Conservation (phyloP, 2,329 filamentous ascomycete species). For the Epichloe amarillans region DNA sequence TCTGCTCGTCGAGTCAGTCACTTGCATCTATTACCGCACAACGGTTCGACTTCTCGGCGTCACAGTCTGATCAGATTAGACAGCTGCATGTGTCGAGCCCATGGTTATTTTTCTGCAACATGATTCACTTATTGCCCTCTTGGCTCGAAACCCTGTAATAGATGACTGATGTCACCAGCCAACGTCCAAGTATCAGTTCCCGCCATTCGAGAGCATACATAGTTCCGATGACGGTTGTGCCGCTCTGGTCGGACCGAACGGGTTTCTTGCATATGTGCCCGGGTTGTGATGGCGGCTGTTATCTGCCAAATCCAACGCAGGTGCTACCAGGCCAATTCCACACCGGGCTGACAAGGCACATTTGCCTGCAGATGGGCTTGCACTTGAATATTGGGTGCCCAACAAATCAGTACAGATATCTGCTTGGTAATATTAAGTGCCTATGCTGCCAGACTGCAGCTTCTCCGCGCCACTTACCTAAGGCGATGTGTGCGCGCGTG, state of each 20-base stretch:
- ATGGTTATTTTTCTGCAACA: neutral
- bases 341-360: neutral
- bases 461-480: neutral
- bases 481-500: neutral
- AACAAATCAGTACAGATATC: neutral
- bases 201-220: neutral
- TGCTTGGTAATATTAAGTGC: neutral
- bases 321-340: neutral
- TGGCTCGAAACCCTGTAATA: neutral
- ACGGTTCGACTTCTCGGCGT: neutral
- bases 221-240: neutral
- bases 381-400: neutral
- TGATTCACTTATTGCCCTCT: neutral
- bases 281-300: neutral
- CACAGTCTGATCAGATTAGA: neutral
- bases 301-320: neutral
- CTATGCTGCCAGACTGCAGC: neutral
- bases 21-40: neutral
- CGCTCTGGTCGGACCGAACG: slow-evolving; percentile 1
- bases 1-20: neutral
- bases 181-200: neutral
- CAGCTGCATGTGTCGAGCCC: neutral
- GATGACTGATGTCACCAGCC: neutral
- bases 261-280: neutral
- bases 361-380: neutral